Evolutionary conservation across 306 rosid genomes (phyloP).

Genomic region (Purshia tridentata): DNA sequence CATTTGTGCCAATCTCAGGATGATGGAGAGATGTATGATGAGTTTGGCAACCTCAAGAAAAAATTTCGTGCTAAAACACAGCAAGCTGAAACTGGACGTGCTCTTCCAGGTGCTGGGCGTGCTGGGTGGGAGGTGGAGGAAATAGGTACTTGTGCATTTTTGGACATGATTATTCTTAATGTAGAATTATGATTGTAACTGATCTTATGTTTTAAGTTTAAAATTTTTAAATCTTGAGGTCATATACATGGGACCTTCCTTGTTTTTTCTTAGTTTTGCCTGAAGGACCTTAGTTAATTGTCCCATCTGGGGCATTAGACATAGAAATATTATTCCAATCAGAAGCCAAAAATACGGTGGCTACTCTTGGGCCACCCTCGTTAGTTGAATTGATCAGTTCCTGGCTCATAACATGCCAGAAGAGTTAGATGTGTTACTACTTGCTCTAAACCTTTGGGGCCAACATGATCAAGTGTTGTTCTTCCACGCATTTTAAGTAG

Average conservation of each 20-base stretch:
- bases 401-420: too few species aligned
- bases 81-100: constrained; percentile 72
- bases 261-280: too few species aligned
- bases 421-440: too few species aligned
- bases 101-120: constrained; percentile 94
- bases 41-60: constrained; percentile 97
- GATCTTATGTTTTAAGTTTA: background rate
- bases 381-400: too few species aligned
- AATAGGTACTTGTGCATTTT: constrained; percentile 56
- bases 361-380: too few species aligned
- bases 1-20: constrained; percentile 49
- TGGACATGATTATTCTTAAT: background rate
- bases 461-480: too few species aligned
- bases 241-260: background rate
- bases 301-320: background rate
- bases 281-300: background rate
- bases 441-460: too few species aligned
- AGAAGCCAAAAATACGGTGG: too few species aligned
- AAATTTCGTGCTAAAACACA: constrained; percentile 91
- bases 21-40: constrained; percentile 97
- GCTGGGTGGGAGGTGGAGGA: constrained; percentile 99
- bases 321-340: too few species aligned
- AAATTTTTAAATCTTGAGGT: background rate
- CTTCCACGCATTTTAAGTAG: too few species aligned
- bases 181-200: background rate